Percentiles rank a stretch among this genome's conserved stretches.
phyloP scores from a whole-genome alignment of 2,329 filamentous ascomycete species.

The Westerdykella sp. region DNA sequence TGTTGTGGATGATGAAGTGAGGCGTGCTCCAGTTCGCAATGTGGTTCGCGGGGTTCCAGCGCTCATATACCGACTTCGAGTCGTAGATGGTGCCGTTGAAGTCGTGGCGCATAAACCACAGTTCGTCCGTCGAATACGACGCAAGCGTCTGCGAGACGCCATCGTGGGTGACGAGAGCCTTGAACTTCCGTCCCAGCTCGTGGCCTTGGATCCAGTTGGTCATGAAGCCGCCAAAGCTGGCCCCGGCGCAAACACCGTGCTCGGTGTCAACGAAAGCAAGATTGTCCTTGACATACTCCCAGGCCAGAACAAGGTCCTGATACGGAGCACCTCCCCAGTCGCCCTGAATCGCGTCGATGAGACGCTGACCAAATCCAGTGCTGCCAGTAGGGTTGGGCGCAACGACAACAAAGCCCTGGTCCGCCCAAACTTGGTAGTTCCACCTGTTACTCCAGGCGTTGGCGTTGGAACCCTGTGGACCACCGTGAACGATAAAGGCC shows the following conservation, averaged over 20 bases:
- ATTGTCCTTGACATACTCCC: slow-evolving; percentile 64
- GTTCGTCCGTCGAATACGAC: slow-evolving; percentile 44
- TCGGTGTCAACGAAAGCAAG: slow-evolving; percentile 62
- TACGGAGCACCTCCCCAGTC: slow-evolving; percentile 88
- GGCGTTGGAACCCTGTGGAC: slow-evolving; percentile 68
- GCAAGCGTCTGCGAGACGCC: slow-evolving; percentile 62
- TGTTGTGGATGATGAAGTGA: slow-evolving; percentile 82
- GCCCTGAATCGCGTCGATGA: slow-evolving; percentile 68
- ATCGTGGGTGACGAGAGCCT: slow-evolving; percentile 82
- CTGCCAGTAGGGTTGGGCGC: slow-evolving; percentile 78
- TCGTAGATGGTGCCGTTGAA: slow-evolving; percentile 32
- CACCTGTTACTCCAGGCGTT: slow-evolving; percentile 76
- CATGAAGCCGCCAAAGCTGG: slow-evolving; percentile 45
- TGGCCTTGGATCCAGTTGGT: slow-evolving; percentile 84
- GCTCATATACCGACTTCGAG: slow-evolving; percentile 43
- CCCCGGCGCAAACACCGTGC: slow-evolving; percentile 68
- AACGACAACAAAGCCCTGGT: slow-evolving; percentile 80
- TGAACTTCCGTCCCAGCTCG: slow-evolving; percentile 74
- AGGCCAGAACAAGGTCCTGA: slow-evolving; percentile 70
- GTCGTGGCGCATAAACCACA: slow-evolving; percentile 48
- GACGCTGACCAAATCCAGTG: slow-evolving; percentile 74
- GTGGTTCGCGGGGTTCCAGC: slow-evolving; percentile 54
- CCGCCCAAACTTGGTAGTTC: slow-evolving; percentile 80
- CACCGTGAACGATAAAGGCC: slow-evolving; percentile 74
- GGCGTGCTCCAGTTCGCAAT: slow-evolving; percentile 74